phyloP scores from a whole-genome alignment of 768 basidiomycete genomes.

The Serendipita sp. region DNA sequence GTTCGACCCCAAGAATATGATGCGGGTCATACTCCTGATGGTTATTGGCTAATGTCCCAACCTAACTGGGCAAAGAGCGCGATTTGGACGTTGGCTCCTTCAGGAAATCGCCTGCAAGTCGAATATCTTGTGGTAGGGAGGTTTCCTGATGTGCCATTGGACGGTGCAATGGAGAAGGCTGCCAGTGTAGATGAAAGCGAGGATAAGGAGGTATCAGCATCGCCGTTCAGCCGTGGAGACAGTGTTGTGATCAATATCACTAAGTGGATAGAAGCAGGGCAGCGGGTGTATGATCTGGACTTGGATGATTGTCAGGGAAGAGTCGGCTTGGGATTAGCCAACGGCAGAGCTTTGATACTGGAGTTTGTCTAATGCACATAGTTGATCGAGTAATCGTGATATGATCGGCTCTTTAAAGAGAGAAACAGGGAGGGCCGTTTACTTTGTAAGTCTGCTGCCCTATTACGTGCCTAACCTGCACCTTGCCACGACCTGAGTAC shows the following conservation, averaged over 20 bases:
- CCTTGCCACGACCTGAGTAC: too few species aligned
- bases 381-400: too few species aligned
- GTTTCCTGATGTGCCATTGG: background rate
- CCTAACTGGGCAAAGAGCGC: background rate
- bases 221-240: background rate
- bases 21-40: background rate
- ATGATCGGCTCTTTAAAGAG: too few species aligned
- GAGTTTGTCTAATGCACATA: background rate
- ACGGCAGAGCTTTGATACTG: slow-evolving; percentile 1
- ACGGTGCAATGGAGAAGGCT: background rate
- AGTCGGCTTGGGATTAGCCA: background rate
- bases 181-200: background rate
- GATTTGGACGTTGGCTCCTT: background rate
- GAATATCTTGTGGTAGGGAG: background rate
- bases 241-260: background rate
- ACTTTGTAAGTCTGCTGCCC: too few species aligned
- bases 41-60: background rate
- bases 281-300: background rate
- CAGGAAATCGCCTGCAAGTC: background rate
- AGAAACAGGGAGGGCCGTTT: too few species aligned
- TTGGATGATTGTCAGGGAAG: slow-evolving; percentile 1
- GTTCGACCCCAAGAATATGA: background rate
- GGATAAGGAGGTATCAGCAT: background rate
- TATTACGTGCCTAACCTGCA: too few species aligned
- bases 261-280: background rate